Conservation (phyloP, 164 flowering plant genomes). For the Malania oleifera region DNA sequence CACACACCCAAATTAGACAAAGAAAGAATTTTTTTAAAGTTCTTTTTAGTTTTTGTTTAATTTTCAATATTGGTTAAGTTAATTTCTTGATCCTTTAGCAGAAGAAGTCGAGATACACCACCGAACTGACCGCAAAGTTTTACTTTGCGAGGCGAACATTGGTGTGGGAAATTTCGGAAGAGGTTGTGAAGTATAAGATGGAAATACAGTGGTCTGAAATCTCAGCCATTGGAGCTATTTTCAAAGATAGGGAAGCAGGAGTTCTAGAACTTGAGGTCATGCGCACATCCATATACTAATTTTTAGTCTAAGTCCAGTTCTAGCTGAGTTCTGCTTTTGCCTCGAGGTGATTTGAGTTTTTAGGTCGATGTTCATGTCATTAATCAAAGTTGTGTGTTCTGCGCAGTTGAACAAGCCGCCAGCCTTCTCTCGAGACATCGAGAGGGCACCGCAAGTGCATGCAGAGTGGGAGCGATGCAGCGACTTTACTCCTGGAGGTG, state of each 20-base stretch:
- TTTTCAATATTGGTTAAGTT: neutral
- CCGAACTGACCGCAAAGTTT: slow-evolving; percentile 35
- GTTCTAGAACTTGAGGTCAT: slow-evolving; percentile 44
- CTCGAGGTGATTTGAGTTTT: neutral
- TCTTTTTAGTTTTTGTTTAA: too few species aligned
- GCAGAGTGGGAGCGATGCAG: slow-evolving; percentile 27
- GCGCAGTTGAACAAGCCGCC: slow-evolving; percentile 38
- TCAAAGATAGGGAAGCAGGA: slow-evolving; percentile 20
- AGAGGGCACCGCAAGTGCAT: slow-evolving; percentile 42
- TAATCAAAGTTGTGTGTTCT: neutral
- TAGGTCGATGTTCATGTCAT: too few species aligned
- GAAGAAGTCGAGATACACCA: slow-evolving; percentile 25
- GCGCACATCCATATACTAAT: too few species aligned
- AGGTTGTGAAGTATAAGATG: slow-evolving; percentile 38
- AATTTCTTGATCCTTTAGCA: slow-evolving; percentile 8
- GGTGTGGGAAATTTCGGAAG: slow-evolving; percentile 46
- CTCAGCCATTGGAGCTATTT: slow-evolving; percentile 20
- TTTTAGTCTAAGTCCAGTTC: neutral
- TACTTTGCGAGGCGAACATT: slow-evolving; percentile 39
- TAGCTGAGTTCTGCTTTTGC: neutral
- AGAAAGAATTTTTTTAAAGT: neutral
- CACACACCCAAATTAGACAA: too few species aligned
- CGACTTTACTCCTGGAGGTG: slow-evolving; percentile 47
- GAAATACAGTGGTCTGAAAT: slow-evolving; percentile 47
- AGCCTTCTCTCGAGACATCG: slow-evolving; percentile 25